phyloP scores from a whole-genome alignment of 1,139 yeast genomes.

The Yamadazyma triangularis region DNA sequence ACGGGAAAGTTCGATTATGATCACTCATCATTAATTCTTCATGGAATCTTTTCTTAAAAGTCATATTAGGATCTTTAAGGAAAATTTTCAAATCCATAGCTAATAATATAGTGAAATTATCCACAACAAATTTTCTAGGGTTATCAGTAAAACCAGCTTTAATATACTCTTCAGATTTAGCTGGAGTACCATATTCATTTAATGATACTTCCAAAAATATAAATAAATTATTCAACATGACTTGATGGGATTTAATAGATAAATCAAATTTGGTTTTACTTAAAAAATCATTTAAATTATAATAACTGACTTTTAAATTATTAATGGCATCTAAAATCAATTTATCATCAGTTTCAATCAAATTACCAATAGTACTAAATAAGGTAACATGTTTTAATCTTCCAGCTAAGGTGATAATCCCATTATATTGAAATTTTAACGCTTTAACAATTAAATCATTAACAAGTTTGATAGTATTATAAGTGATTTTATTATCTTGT shows the following conservation, averaged over 20 bases:
- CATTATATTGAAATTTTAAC: conserved; percentile 33
- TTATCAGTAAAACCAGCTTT: conserved; percentile 46
- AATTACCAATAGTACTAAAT: conserved; percentile 37
- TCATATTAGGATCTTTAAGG: conserved; percentile 50
- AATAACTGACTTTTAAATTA: conserved; percentile 32
- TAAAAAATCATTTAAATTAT: conserved; percentile 36
- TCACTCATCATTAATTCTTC: conserved; percentile 54
- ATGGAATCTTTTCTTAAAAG: conserved; percentile 54
- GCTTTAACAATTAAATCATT: conserved; percentile 43
- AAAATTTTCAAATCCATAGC: conserved; percentile 51
- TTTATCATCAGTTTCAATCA: conserved; percentile 38
- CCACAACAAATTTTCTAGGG: conserved; percentile 39
- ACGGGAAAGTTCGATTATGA: conserved; percentile 41
- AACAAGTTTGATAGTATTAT: conserved; percentile 43
- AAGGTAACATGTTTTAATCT: conserved; percentile 44
- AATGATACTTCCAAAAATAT: conserved; percentile 37
- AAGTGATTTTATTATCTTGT: conserved; percentile 43
- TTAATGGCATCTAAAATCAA: conserved; percentile 29
- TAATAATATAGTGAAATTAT: conserved; percentile 36
- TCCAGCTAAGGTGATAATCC: conserved; percentile 41
- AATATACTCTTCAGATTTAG: conserved; percentile 41
- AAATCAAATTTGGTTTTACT: conserved; percentile 34
- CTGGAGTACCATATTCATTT: conserved; percentile 43
- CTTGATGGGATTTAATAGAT: conserved; percentile 37
- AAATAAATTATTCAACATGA: conserved; percentile 39